phyloP scores from a whole-genome alignment of 2,329 filamentous ascomycete species.

The Arthrinium puccinioides region DNA sequence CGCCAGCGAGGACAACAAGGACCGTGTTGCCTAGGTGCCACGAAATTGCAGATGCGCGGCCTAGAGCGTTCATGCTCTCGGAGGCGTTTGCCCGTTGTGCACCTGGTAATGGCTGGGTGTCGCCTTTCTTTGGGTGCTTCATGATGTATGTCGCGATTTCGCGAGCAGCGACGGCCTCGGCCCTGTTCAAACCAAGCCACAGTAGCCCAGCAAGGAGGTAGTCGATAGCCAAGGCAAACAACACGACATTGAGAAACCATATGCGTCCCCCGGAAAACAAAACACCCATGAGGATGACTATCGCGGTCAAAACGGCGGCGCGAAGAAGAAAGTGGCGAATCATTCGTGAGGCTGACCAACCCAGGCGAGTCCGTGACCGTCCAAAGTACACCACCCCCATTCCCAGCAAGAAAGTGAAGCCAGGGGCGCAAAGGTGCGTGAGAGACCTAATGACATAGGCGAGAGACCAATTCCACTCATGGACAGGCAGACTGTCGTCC shows the following conservation, averaged over 20 bases:
- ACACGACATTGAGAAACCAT: constrained; percentile 35
- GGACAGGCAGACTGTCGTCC: constrained; percentile 25
- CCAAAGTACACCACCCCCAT: constrained; percentile 38
- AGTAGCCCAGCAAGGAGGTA: constrained; percentile 35
- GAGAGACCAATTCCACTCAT: constrained; percentile 27
- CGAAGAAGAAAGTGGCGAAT: constrained; percentile 30
- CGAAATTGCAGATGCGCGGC: constrained; percentile 19
- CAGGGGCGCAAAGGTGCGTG: constrained; percentile 37
- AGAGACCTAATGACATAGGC: constrained; percentile 32
- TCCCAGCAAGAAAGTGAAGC: constrained; percentile 38
- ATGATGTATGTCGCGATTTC: constrained; percentile 11
- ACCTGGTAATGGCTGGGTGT: constrained; percentile 8
- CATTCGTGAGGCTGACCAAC: constrained; percentile 29
- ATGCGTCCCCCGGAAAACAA: constrained; percentile 22
- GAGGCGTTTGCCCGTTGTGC: not conserved
- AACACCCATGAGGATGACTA: constrained; percentile 25
- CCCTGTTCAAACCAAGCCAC: constrained; percentile 28
- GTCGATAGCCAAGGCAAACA: constrained; percentile 37
- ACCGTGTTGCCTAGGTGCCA: constrained; percentile 33
- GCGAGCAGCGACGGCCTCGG: constrained; percentile 25
- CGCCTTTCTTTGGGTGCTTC: constrained; percentile 9
- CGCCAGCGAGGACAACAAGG: constrained; percentile 23
- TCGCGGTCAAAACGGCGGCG: constrained; percentile 25
- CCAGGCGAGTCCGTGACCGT: constrained; percentile 29
- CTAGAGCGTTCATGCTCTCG: constrained; percentile 7